A percentile compares a stretch with the other conserved stretches of the same genome.
These are phyloP conservation scores for Cyclotella baltica DNA, from an alignment of 108 stramenopile genomes.

Conservation along the genomic window DNA sequence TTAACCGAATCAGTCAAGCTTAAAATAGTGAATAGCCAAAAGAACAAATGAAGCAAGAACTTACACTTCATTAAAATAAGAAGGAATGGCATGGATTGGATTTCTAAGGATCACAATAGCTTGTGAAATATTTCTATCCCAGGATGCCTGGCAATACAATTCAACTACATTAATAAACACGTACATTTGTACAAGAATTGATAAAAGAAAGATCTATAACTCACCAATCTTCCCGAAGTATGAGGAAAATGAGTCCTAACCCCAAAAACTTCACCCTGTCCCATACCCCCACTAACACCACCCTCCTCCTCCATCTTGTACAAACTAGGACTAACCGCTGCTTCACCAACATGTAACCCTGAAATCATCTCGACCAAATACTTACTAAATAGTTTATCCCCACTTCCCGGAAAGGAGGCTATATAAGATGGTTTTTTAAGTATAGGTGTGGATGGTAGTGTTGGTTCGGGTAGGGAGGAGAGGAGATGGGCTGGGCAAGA, in stretches of 20 bases:
- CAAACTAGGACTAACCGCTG: constrained; percentile 20
- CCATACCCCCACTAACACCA: not conserved
- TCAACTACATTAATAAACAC: not conserved
- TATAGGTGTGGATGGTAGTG: not conserved
- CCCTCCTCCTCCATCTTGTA: constrained; percentile 3
- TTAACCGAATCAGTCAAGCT: not conserved
- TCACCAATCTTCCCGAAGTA: constrained; percentile 40
- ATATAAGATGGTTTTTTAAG: constrained; percentile 20
- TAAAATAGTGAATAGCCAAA: not conserved
- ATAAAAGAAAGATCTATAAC: not conserved
- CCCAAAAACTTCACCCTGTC: constrained; percentile 30
- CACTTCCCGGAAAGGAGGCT: constrained; percentile 40
- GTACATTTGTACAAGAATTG: too few relatives aligned
- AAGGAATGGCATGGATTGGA: constrained; percentile 41
- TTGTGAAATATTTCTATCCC: constrained; percentile 26
- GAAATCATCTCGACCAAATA: constrained; percentile 31
- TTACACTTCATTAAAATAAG: constrained; percentile 43
- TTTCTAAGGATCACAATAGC: constrained; percentile 41
- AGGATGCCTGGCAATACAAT: constrained; percentile 26
- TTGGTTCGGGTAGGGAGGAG: not conserved
- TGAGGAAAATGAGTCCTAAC: constrained; percentile 49
- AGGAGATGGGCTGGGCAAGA: not conserved
- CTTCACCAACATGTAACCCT: constrained; percentile 35
- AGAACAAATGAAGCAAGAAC: not conserved
- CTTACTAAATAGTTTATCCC: constrained; percentile 38